These are phyloP conservation scores for Delonix regia DNA, from an alignment of 306 rosid genomes.

Conservation along the genomic window DNA sequence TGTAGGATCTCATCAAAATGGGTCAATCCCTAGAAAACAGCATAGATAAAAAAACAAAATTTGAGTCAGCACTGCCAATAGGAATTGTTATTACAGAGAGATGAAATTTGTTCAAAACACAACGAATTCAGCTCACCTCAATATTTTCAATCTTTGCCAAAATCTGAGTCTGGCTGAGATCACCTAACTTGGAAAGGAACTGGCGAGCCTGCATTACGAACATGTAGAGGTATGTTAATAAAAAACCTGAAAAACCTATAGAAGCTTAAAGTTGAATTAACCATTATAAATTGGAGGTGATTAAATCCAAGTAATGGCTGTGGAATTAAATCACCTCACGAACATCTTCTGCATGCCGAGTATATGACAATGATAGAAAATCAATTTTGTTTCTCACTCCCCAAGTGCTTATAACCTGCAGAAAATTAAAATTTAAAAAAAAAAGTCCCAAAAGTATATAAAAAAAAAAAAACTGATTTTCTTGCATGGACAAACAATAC, in stretches of 20 bases:
- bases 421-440: not conserved
- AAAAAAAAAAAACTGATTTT: not conserved
- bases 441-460: slow-evolving; percentile 1
- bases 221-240: slow-evolving; percentile 19
- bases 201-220: slow-evolving; percentile 73
- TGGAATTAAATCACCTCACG: slow-evolving; percentile 63
- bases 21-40: slow-evolving; percentile 69
- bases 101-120: not conserved
- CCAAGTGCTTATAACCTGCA: slow-evolving; percentile 90
- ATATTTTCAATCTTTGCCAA: slow-evolving; percentile 90
- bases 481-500: slow-evolving; percentile 1
- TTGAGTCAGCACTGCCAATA: slow-evolving; percentile 17
- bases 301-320: slow-evolving; percentile 21
- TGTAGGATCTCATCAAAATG: slow-evolving; percentile 92
- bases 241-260: slow-evolving; percentile 9
- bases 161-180: slow-evolving; percentile 80
- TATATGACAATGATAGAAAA: slow-evolving; percentile 83
- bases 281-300: slow-evolving; percentile 12
- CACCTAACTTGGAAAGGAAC: slow-evolving; percentile 79
- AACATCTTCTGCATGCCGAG: slow-evolving; percentile 87
- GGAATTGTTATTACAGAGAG: slow-evolving; percentile 23
- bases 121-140: slow-evolving; percentile 65
- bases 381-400: slow-evolving; percentile 84
- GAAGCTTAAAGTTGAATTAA: slow-evolving; percentile 11
- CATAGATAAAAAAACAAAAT: not conserved